Base-by-base conservation (phyloP, 306 rosid genomes). In the Vigna radiata region DNA sequence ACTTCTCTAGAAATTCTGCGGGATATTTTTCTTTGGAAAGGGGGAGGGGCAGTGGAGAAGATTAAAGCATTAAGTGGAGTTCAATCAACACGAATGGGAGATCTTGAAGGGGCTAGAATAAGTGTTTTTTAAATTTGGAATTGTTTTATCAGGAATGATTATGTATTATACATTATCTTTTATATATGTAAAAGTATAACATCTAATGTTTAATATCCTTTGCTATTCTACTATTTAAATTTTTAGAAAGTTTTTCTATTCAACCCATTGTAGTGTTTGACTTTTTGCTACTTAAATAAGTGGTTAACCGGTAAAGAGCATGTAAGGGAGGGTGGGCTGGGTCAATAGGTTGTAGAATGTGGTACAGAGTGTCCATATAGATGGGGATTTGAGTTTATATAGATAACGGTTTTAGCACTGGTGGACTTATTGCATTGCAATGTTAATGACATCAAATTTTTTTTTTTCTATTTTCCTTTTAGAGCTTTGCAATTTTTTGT, bases 391-490 rank as follows among this genome's bases (percentile, higher is more conserved):
- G 65, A 27, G 39, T 17, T 36, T 39, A 10, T n/a, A 9, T 36
- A 33, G 52, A 39, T 67, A 19, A 29, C 31, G 61, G 27, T 29
- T 70, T 67, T 21, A 44, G 72, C 72, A 43, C 14, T n/a, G 62
- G 58, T 25, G 4, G n/a, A 36, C 18, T 29, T 29, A 50, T 9
- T 50, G 31, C 29, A 43, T 50, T 11, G 18, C 60, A 70, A 52
- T 70, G 3, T 17, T 17, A 50, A 17, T n/a, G 21, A 11, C 15
- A 23, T 29, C 16, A 31, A 23, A 31, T 8, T 43, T 9, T 50
- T 29, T 68, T 46, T n/a, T 3, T 16, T 69, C 5, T 69, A 12
- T 27, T 48, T 49, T 19, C 0, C 44, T 25, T 15, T 44, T 69
- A 47, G 27, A 69, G 27, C 27, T 25, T 25, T 25, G 27, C 27